phyloP scores from a whole-genome alignment of 2,329 filamentous ascomycete genomes.

The Dothistroma septosporum region DNA sequence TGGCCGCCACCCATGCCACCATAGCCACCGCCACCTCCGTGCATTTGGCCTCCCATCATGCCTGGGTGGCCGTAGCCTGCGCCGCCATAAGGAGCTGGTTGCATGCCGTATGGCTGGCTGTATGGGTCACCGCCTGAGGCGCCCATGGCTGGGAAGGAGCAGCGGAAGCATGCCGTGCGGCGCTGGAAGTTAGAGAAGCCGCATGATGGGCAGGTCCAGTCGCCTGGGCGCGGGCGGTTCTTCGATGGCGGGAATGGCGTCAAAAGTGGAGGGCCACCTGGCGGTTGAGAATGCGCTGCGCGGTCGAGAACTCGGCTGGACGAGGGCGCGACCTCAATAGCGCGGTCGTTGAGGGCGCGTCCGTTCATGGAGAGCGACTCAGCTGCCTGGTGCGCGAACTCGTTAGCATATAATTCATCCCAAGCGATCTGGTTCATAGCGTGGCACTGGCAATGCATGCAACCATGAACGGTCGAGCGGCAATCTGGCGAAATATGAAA shows the following conservation, averaged over 20 bases:
- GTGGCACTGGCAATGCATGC: not conserved
- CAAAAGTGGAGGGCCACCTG: slow-evolving; percentile 57
- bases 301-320: slow-evolving; percentile 95
- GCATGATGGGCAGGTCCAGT: slow-evolving; percentile 98
- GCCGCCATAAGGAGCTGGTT: slow-evolving; percentile 38
- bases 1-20: slow-evolving; percentile 53
- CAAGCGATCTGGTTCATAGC: slow-evolving; percentile 3
- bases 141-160: slow-evolving; percentile 94
- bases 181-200: slow-evolving; percentile 99
- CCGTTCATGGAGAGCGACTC: slow-evolving; percentile 99
- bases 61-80: slow-evolving; percentile 58
- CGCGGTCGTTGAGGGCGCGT: slow-evolving; percentile 95
- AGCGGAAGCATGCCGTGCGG: slow-evolving; percentile 96
- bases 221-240: slow-evolving; percentile 92
- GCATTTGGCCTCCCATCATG: slow-evolving; percentile 68
- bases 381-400: slow-evolving; percentile 63
- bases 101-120: slow-evolving; percentile 41
- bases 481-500: slow-evolving; percentile 2
- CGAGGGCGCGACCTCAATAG: slow-evolving; percentile 96
- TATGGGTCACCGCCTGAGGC: slow-evolving; percentile 62
- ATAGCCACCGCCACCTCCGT: slow-evolving; percentile 46
- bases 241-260: slow-evolving; percentile 98
- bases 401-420: not conserved
- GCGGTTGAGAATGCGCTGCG: slow-evolving; percentile 63
- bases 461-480: not conserved